Evolutionary conservation across 2,329 filamentous ascomycete genomes (phyloP).

Genomic region (Aspergillus sp.): DNA sequence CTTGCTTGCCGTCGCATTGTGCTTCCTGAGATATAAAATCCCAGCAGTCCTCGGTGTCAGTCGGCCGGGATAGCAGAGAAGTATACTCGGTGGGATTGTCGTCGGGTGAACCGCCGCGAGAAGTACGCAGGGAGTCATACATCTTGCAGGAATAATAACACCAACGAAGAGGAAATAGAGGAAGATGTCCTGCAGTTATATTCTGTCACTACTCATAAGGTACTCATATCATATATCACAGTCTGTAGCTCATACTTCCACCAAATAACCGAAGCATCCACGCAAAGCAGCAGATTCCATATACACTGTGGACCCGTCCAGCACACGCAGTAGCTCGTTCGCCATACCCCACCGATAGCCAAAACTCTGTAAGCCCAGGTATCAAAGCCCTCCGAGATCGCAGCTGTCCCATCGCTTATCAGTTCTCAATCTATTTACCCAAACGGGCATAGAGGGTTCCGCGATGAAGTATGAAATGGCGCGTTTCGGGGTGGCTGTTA

Average conservation of each 20-base stretch:
- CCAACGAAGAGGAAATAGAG: background rate
- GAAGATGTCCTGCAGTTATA: background rate
- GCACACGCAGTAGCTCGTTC: background rate
- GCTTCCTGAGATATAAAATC: constrained; percentile 10
- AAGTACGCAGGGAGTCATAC: constrained; percentile 4
- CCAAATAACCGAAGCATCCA: background rate
- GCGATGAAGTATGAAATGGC: background rate
- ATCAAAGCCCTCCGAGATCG: background rate
- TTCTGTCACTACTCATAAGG: background rate
- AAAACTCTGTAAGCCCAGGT: background rate
- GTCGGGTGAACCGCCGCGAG: background rate
- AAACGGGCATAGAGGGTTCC: background rate
- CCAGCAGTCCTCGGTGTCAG: constrained; percentile 9
- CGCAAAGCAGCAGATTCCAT: background rate
- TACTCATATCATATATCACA: background rate
- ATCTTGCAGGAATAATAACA: constrained; percentile 4
- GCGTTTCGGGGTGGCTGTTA: background rate
- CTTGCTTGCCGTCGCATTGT: constrained; percentile 39
- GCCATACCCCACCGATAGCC: background rate
- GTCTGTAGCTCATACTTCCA: background rate
- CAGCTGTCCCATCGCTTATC: background rate
- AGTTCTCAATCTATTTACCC: constrained; percentile 8
- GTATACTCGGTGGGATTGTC: constrained; percentile 25
- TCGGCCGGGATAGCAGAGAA: constrained; percentile 27
- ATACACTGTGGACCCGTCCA: background rate